Evolutionary conservation across 2,329 filamentous ascomycete genomes (phyloP).

Genomic region (Alternaria metachromatica): DNA sequence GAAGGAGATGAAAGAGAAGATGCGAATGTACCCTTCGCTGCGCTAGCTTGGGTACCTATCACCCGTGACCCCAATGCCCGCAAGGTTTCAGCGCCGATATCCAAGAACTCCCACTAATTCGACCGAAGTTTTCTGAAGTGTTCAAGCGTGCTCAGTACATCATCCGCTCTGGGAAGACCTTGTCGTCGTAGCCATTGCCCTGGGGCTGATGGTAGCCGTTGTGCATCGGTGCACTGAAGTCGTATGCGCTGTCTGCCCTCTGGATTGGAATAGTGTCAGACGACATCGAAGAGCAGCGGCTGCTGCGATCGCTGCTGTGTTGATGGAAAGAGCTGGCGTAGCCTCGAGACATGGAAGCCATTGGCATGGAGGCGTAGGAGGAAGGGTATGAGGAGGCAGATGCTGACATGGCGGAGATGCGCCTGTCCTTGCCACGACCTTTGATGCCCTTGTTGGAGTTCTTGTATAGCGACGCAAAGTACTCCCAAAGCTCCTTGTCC

Average conservation of each 20-base stretch:
- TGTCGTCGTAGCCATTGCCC: constrained; percentile 39
- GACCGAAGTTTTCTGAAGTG: not conserved
- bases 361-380: constrained; percentile 30
- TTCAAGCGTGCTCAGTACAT: constrained; percentile 29
- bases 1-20: not conserved
- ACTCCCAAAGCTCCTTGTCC: constrained; percentile 81
- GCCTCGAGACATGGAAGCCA: constrained; percentile 27
- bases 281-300: constrained; percentile 43
- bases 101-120: constrained; percentile 4
- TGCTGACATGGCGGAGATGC: constrained; percentile 57
- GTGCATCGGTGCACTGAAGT: constrained; percentile 41
- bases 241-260: constrained; percentile 34
- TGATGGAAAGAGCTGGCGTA: constrained; percentile 35
- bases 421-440: constrained; percentile 85
- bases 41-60: constrained; percentile 26
- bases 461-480: constrained; percentile 89
- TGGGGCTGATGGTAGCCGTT: constrained; percentile 32
- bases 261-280: constrained; percentile 34
- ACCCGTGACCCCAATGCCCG: constrained; percentile 11
- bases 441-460: constrained; percentile 99
- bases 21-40: constrained; percentile 24
- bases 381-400: constrained; percentile 35
- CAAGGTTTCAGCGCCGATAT: constrained; percentile 5
- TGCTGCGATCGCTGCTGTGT: constrained; percentile 42
- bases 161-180: constrained; percentile 46